phyloP scores from a whole-genome alignment of 768 basidiomycete genomes.

The Austroboletus festivus region DNA sequence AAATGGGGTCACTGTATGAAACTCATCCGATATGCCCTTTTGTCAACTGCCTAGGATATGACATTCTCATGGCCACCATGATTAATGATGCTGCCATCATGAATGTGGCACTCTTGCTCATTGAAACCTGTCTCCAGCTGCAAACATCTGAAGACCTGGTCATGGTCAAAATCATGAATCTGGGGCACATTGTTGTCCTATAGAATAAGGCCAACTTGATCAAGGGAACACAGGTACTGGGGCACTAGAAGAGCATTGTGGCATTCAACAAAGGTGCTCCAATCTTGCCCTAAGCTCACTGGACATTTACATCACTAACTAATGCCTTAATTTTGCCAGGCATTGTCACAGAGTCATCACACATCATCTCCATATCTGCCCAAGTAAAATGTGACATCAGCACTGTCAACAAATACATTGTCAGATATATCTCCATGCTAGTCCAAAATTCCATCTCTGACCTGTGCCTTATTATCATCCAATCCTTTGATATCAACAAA shows the following conservation, averaged over 20 bases:
- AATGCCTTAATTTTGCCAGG: conserved; percentile 43
- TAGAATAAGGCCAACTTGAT: conserved; percentile 99
- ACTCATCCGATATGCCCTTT: conserved; percentile 93
- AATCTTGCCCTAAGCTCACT: neutral
- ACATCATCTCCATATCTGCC: conserved; percentile 98
- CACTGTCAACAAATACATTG: conserved; percentile 98
- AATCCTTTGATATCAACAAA: conserved; percentile 99
- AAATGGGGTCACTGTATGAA: conserved; percentile 90
- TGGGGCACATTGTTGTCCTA: conserved; percentile 95
- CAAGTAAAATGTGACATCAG: conserved; percentile 99
- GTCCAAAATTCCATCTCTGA: conserved; percentile 88
- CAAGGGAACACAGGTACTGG: conserved; percentile 89
- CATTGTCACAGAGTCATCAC: conserved; percentile 94
- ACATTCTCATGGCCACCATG: conserved; percentile 99
- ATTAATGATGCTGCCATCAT: conserved; percentile 99
- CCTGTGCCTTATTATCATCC: conserved; percentile 95
- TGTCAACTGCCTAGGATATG: conserved; percentile 96
- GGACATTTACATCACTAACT: neutral
- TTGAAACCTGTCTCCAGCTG: conserved; percentile 98
- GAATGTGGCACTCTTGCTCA: conserved; percentile 94
- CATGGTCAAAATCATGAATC: conserved; percentile 99
- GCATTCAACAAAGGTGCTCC: conserved; percentile 88
- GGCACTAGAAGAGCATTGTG: conserved; percentile 93
- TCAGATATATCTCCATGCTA: conserved; percentile 93
- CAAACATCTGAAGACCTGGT: conserved; percentile 99